Conservation (phyloP, 2,329 filamentous ascomycete genomes). For the Decorospora gaudefroyi region DNA sequence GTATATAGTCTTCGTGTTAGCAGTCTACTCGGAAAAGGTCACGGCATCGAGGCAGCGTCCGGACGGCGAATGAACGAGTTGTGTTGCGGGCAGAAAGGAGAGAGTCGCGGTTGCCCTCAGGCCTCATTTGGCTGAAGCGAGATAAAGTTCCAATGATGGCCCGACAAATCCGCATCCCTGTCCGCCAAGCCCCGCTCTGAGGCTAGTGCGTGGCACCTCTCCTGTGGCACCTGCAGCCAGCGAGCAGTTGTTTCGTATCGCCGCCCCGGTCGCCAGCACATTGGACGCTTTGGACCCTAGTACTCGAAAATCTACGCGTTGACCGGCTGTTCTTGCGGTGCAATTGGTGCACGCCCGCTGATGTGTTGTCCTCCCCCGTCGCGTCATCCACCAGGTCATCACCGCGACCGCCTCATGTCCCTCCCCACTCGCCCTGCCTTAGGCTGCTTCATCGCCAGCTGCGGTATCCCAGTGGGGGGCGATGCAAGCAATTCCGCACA, state of each 20-base stretch:
- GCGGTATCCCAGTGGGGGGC: constrained; percentile 4
- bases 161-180: constrained; percentile 13
- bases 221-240: constrained; percentile 3
- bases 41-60: constrained; percentile 1
- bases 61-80: not conserved
- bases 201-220: constrained; percentile 3
- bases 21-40: not conserved
- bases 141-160: constrained; percentile 22
- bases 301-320: constrained; percentile 12
- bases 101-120: constrained; percentile 17
- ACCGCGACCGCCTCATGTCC: constrained; percentile 3
- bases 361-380: constrained; percentile 35
- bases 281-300: constrained; percentile 7
- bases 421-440: constrained; percentile 5
- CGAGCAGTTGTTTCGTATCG: constrained; percentile 16
- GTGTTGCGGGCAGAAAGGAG: constrained; percentile 25
- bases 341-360: constrained; percentile 21
- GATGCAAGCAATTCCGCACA: constrained; percentile 3
- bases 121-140: constrained; percentile 25
- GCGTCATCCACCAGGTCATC: constrained; percentile 26
- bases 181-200: constrained; percentile 10
- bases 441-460: constrained; percentile 1
- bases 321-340: constrained; percentile 2
- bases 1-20: constrained; percentile 8
- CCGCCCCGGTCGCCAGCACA: constrained; percentile 18